Evolutionary conservation across 73 alveolate genomes (phyloP).

Genomic region (Breviolum minutum): DNA sequence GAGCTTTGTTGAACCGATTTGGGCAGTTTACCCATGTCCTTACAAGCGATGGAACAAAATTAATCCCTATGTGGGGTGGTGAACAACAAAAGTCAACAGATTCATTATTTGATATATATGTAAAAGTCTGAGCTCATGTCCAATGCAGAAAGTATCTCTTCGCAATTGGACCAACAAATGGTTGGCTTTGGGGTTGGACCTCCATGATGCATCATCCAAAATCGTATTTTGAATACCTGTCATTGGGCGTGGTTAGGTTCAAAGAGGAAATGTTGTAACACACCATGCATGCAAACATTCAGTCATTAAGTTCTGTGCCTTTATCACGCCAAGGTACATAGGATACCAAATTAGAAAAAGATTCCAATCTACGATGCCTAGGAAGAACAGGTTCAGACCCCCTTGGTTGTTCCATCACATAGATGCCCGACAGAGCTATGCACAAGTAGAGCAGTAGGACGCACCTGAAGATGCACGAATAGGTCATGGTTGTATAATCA

Average conservation of each 20-base stretch:
- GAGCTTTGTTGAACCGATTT: background rate
- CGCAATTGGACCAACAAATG: background rate
- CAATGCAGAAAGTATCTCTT: background rate
- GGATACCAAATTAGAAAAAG: background rate
- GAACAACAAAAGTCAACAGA: background rate
- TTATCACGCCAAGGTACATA: constrained; percentile 15
- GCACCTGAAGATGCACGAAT: too few species aligned
- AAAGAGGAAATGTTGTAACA: too few species aligned
- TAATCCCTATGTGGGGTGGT: background rate
- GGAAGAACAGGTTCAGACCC: constrained; percentile 1
- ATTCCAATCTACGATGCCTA: background rate
- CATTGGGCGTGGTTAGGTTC: too few species aligned
- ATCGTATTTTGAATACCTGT: constrained; percentile 1
- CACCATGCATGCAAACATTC: too few species aligned
- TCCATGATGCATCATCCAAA: constrained; percentile 33
- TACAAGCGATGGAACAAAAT: too few species aligned
- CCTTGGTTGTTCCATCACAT: constrained; percentile 26
- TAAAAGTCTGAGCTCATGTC: background rate
- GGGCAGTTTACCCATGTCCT: background rate
- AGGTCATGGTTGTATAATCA: too few species aligned
- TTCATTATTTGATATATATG: too few species aligned
- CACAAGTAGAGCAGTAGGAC: background rate
- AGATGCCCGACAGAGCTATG: background rate
- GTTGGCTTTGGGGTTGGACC: constrained; percentile 22
- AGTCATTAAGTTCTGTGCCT: too few species aligned